Evolutionary conservation across 805 yeast genomes (phyloP).

Genomic region (Suhomyces canberraensis): DNA sequence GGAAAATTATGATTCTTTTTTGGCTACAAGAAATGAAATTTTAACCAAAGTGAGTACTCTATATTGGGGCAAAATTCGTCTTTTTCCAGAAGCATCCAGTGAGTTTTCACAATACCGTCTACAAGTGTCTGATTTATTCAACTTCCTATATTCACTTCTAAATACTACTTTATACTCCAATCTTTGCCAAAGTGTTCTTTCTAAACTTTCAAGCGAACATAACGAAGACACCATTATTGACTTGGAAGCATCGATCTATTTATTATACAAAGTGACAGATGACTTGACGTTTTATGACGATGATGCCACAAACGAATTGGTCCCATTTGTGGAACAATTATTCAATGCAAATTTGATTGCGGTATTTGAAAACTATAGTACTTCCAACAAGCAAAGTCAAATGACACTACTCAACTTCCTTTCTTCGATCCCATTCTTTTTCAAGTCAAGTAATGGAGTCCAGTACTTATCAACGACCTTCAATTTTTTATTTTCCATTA

Average conservation of each 20-base stretch:
- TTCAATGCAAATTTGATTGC: conserved; percentile 22
- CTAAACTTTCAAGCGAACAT: conserved; percentile 11
- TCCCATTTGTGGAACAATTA: conserved; percentile 23
- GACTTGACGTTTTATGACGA: conserved; percentile 44
- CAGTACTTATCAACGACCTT: conserved; percentile 49
- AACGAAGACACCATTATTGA: conserved; percentile 19
- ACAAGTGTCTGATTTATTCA: conserved; percentile 76
- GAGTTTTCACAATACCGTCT: conserved; percentile 69
- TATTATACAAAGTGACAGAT: conserved; percentile 54
- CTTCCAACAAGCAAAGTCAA: conserved; percentile 8
- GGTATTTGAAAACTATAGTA: conserved; percentile 11
- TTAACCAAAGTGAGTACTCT: conserved; percentile 53
- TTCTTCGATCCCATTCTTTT: conserved; percentile 59
- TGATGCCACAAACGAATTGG: conserved; percentile 24
- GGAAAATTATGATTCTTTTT: conserved; percentile 13
- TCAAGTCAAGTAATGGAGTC: conserved; percentile 44
- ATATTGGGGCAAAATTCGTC: conserved; percentile 67
- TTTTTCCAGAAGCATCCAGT: conserved; percentile 37
- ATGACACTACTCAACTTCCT: conserved; percentile 53
- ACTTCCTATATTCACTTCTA: conserved; percentile 63
- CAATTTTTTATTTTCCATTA: conserved; percentile 49
- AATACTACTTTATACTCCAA: conserved; percentile 48
- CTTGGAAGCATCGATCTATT: conserved; percentile 60
- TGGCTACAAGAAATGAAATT: conserved; percentile 21
- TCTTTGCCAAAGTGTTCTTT: conserved; percentile 35